Evolutionary conservation across 2,329 filamentous ascomycete genomes (phyloP).

Genomic region (Fusarium paranaense): DNA sequence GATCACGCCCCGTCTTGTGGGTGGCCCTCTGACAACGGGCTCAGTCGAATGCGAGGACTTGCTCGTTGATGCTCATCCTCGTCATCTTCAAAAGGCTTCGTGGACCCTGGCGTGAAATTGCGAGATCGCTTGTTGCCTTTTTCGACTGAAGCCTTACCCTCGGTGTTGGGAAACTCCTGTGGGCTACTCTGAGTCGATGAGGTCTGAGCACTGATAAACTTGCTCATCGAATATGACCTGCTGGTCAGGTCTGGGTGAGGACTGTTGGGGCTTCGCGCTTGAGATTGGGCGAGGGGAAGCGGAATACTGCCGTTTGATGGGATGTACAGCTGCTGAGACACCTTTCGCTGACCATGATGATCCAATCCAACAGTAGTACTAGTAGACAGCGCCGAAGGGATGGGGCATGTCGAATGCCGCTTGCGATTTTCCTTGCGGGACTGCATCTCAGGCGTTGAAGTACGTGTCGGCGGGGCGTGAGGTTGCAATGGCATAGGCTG

Average conservation of each 20-base stretch:
- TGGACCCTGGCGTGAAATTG: conserved; percentile 49
- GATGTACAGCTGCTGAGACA: conserved; percentile 54
- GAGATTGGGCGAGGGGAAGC: conserved; percentile 22
- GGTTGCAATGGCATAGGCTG: conserved; percentile 56
- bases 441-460: conserved; percentile 53
- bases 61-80: conserved; percentile 58
- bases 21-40: conserved; percentile 27
- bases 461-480: conserved; percentile 44
- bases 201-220: conserved; percentile 5
- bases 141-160: conserved; percentile 36
- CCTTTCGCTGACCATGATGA: conserved; percentile 52
- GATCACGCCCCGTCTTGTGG: neutral
- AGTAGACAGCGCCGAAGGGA: conserved; percentile 32
- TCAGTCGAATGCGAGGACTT: conserved; percentile 41
- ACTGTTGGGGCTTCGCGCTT: conserved; percentile 25
- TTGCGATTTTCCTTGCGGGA: conserved; percentile 59
- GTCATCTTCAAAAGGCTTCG: conserved; percentile 61
- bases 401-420: conserved; percentile 22
- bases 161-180: conserved; percentile 19
- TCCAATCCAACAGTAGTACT: conserved; percentile 26
- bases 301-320: conserved; percentile 39
- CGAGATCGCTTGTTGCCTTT: conserved; percentile 59
- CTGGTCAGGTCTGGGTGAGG: conserved; percentile 15
- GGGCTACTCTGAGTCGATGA: conserved; percentile 18
- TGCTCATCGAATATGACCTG: conserved; percentile 12